Evolutionary conservation across 2,329 filamentous ascomycete species (phyloP), one percentile per base, ranked within the genome.

Genomic region (Scorias spongiosa): DNA sequence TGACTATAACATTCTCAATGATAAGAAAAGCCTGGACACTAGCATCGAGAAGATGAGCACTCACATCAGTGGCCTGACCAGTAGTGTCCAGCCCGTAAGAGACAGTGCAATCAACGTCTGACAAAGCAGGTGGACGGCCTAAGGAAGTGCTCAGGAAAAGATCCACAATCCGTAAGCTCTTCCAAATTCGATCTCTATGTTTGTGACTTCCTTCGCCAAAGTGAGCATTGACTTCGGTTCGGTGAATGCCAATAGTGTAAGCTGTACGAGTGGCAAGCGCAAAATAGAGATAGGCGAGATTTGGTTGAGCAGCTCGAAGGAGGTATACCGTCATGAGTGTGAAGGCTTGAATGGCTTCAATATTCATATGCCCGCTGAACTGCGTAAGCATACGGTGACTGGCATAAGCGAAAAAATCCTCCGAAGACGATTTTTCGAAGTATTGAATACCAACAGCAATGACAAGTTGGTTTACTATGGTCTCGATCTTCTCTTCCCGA

Each of bases 241-340:
- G 58, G 49, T 74, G 70, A 17, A 74, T 59, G 1, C 70, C 70
- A 18, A 73, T 66, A 1, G 70, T 68, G 48, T 72, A 73, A 1
- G 69, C 68, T 10, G 69, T 67, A 26, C 70, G 64, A 17, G 70
- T 61, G n/a, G 70, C 69, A 43, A 72, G 61, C 46, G 69, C 69
- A 14, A 73, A 64, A 40, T 71, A 68, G 51, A 72, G 63, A 44
- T 70, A 73, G 5, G 70, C 69, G 1, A 68, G 70, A 46, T 74
- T 74, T 10, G 69, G 66, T 38, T 71, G 66, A 44, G 66, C 71
- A 10, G 67, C 66, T 26, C 69, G 60, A 2, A 74, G 59, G 67
- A 73, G 69, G 49, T 67, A 73, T 48, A 72, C 64, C 1, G 69
- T 65, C n/a, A 73, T 63, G 12, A 72, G 50, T 5, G 68, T 59